Conservation (phyloP, 129 eudicot genomes). For the Chrysanthemum makinoi region DNA sequence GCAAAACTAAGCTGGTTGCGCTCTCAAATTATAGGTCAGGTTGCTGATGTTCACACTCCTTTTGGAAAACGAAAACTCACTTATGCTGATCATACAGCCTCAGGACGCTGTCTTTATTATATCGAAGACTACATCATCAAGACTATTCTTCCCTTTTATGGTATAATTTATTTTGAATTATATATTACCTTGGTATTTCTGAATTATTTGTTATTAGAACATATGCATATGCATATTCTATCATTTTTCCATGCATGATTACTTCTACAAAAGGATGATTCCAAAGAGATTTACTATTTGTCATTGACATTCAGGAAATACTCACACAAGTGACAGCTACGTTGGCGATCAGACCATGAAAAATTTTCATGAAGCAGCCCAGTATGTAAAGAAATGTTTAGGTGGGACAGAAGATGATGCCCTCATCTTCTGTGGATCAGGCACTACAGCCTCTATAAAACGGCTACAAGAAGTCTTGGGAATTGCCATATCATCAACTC, state of each 20-base stretch:
- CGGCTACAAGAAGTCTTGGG: slow-evolving; percentile 87
- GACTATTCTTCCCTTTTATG: slow-evolving; percentile 66
- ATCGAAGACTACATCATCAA: slow-evolving; percentile 57
- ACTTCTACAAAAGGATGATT: too few relatives aligned
- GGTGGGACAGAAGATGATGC: slow-evolving; percentile 65
- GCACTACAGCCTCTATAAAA: slow-evolving; percentile 78
- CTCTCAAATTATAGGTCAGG: slow-evolving; percentile 58
- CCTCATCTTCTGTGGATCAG: slow-evolving; percentile 72
- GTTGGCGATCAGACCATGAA: slow-evolving; percentile 61
- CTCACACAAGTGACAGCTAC: slow-evolving; percentile 75
- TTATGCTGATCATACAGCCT: slow-evolving; percentile 79
- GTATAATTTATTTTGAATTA: slow-evolving; percentile 24
- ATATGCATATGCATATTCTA: too few relatives aligned
- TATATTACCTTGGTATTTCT: background rate
- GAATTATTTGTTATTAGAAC: too few relatives aligned
- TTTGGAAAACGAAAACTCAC: slow-evolving; percentile 73
- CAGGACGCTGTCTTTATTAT: slow-evolving; percentile 59
- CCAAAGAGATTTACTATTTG: too few relatives aligned
- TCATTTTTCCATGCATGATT: too few relatives aligned
- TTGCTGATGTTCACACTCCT: slow-evolving; percentile 49
- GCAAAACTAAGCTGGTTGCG: slow-evolving; percentile 57
- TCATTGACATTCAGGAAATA: slow-evolving; percentile 46
- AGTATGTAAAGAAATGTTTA: slow-evolving; percentile 59
- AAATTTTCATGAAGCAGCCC: slow-evolving; percentile 47
- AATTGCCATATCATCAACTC: slow-evolving; percentile 46